Percentiles rank a stretch among this genome's conserved stretches.
Evolutionary conservation across 2,329 filamentous ascomycete genomes (phyloP).

Genomic region (Alternaria ethzedia): DNA sequence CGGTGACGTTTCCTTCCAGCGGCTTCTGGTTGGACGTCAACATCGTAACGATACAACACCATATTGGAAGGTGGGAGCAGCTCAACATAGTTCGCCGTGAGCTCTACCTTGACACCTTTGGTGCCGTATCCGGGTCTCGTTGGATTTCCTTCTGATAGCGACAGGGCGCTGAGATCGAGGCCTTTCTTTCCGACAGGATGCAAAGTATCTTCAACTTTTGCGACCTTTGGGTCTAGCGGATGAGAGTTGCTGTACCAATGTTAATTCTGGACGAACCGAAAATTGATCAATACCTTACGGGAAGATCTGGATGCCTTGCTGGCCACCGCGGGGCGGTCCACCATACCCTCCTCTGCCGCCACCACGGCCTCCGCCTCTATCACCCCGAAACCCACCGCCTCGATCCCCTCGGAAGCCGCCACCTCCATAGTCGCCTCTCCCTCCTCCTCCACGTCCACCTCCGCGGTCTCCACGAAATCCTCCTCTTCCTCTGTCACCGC

Average conservation of each 20-base stretch:
- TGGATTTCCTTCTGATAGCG: slow-evolving; percentile 13
- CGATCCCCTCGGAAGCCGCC: neutral
- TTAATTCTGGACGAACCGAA: neutral
- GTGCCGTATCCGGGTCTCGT: slow-evolving; percentile 25
- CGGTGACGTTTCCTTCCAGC: slow-evolving; percentile 20
- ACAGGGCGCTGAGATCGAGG: slow-evolving; percentile 12
- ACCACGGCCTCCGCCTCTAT: slow-evolving; percentile 2
- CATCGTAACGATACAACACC: slow-evolving; percentile 20
- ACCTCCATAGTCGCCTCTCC: neutral
- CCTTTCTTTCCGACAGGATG: slow-evolving; percentile 15
- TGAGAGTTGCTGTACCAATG: slow-evolving; percentile 11
- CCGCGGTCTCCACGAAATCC: neutral
- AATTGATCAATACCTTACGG: slow-evolving; percentile 2
- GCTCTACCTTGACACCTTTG: slow-evolving; percentile 16
- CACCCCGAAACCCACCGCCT: neutral
- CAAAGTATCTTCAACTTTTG: slow-evolving; percentile 16
- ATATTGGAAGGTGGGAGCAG: slow-evolving; percentile 18
- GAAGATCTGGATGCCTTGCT: slow-evolving; percentile 14
- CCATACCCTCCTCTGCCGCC: neutral
- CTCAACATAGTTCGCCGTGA: slow-evolving; percentile 29
- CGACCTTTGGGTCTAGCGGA: slow-evolving; percentile 10
- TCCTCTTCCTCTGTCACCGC: slow-evolving; percentile 7
- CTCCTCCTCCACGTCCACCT: neutral
- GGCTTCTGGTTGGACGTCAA: slow-evolving; percentile 13
- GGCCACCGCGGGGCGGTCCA: slow-evolving; percentile 1